Base-by-base conservation (phyloP, 441 rosid genomes). In the Bruguiera hainesii region DNA sequence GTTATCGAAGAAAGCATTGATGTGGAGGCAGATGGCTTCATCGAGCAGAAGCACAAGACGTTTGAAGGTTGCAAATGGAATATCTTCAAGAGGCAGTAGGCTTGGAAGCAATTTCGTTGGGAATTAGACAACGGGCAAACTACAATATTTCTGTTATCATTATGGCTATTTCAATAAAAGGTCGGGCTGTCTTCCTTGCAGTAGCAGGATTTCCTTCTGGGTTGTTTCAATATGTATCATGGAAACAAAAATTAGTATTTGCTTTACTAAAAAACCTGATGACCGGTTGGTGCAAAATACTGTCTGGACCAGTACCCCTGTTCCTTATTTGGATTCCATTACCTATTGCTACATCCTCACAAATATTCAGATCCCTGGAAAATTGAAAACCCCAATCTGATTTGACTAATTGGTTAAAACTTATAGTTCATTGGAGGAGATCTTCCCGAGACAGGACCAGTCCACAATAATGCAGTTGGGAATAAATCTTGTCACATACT, bases 21-120 rank as follows among this genome's bases (percentile, higher is more conserved):
- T 20, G 21, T 0, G 15, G 31, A 59, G 64, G 74, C 83, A 20
- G 81, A 66, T 13, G 74, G 72, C 19, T 84, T 69, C 76, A 72
- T 80, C 67, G 60, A 39, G 60, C 73, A 60, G 78, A 86, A 68
- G 75, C 85, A 39, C 73, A 78, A 53, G 70, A 76, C 63, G 2
- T 81, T 88, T 56, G 79, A 71, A 42, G 77, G 81, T 3, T 73
- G 79, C 85, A 81, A 81, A 71, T 84, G 90, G 93, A 75, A 71
- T 57, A 84, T 86, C 71, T 84, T 79, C 78, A 81, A 71, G 25
- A 16, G 16, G 72, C 59, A 52, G 23, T 68, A 78, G 9, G 56
- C 10, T 25, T 21, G 57, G 23, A n/a, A 11, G 28, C 16, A 42
- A 42, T 21, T 53, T 20, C 26, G 57, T 25, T 53, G 20, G 57